A percentile compares a stretch with the other conserved stretches of the same genome.
Conservation (phyloP, 2,329 filamentous ascomycete genomes). For the Claviceps pusilla region DNA sequence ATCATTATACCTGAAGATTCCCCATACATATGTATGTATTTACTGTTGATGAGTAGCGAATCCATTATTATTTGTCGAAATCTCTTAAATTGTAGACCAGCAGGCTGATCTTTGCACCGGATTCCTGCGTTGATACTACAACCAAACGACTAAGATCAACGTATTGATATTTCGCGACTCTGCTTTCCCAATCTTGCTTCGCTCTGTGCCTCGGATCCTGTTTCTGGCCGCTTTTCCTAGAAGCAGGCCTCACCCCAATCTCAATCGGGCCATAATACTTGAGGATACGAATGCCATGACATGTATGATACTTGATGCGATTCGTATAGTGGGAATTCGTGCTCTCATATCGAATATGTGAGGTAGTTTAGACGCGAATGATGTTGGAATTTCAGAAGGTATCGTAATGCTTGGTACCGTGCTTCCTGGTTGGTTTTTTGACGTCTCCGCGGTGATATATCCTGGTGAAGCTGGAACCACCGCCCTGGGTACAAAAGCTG, state of each 20-base stretch:
- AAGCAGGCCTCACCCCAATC: conserved; percentile 53
- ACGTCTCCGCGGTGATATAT: conserved; percentile 71
- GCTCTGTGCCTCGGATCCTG: conserved; percentile 49
- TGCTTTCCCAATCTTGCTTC: conserved; percentile 57
- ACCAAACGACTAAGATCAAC: conserved; percentile 57
- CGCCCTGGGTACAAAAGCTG: conserved; percentile 67
- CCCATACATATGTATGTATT: conserved; percentile 53
- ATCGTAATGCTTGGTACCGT: conserved; percentile 75
- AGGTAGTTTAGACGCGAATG: conserved; percentile 67
- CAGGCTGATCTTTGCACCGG: conserved; percentile 11
- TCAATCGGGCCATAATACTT: conserved; percentile 77
- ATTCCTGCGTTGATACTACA: conserved; percentile 67
- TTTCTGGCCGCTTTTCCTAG: conserved; percentile 49
- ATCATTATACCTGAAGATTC: conserved; percentile 59
- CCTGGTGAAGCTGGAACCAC: conserved; percentile 82
- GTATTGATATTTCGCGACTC: conserved; percentile 63
- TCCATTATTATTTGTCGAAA: background rate
- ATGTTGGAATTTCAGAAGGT: conserved; percentile 53
- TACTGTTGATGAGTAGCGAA: conserved; percentile 45
- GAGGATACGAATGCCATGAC: conserved; percentile 61
- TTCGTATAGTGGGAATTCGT: conserved; percentile 51
- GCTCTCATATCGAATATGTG: conserved; percentile 78
- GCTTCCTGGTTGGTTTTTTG: conserved; percentile 81
- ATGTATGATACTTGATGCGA: conserved; percentile 54
- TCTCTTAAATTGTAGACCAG: conserved; percentile 1